A percentile compares a stretch with the other conserved stretches of the same genome.
phyloP scores from a whole-genome alignment of 352 stramenopile species.

The Globisporangium spiculum region DNA sequence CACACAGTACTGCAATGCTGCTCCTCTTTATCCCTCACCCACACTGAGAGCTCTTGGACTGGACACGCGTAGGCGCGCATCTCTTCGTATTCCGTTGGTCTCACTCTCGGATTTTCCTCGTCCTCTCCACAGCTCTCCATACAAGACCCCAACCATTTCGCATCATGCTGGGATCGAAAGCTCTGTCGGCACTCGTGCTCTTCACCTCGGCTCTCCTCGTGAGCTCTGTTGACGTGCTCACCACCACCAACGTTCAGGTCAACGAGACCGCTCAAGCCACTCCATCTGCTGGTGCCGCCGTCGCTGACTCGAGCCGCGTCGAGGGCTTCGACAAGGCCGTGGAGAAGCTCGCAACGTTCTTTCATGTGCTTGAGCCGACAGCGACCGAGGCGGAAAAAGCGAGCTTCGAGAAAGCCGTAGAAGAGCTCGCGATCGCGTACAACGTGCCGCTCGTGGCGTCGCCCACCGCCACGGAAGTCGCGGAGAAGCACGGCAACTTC shows the following conservation, averaged over 20 bases:
- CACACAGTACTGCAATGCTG: too few species aligned
- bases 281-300: too few species aligned
- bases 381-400: constrained; percentile 9
- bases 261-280: not conserved
- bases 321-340: constrained; percentile 17
- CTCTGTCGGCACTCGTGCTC: constrained; percentile 1
- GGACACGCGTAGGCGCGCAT: not conserved
- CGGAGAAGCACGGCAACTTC: constrained; percentile 14
- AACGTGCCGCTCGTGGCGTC: constrained; percentile 26
- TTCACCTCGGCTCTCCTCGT: not conserved
- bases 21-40: not conserved
- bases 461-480: constrained; percentile 19
- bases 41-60: not conserved
- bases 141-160: not conserved
- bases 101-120: constrained; percentile 5
- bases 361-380: constrained; percentile 10
- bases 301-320: not conserved
- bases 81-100: not conserved
- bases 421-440: constrained; percentile 28
- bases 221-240: not conserved
- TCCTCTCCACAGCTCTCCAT: not conserved
- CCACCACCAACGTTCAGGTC: not conserved
- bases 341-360: constrained; percentile 18
- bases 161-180: constrained; percentile 10
- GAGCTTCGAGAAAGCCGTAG: constrained; percentile 23